Conservation (phyloP, 202 grass and related monocot genomes). For the Elaeis oleifera region DNA sequence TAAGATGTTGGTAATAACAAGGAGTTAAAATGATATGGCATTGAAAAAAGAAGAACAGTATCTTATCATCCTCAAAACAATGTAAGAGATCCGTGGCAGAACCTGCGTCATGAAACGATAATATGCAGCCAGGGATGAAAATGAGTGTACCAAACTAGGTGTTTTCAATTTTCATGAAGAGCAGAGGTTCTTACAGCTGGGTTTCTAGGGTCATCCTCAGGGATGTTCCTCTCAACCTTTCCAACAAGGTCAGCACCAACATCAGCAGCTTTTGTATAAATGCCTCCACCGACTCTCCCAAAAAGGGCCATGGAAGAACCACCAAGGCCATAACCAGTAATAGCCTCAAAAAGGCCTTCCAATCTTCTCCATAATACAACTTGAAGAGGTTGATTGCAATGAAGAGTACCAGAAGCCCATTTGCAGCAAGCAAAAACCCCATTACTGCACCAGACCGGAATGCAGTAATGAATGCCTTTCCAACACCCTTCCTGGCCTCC, state of each 20-base stretch:
- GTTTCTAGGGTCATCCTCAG: conserved; percentile 26
- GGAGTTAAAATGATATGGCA: too few species aligned
- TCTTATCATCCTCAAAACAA: too few species aligned
- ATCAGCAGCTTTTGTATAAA: conserved; percentile 25
- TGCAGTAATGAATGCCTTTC: conserved; percentile 79
- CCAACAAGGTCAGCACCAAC: conserved; percentile 25
- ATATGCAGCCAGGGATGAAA: too few species aligned
- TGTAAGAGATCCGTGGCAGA: too few species aligned
- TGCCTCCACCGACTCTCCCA: conserved; percentile 23
- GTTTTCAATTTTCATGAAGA: not conserved
- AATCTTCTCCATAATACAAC: conserved; percentile 90
- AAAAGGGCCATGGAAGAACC: conserved; percentile 27
- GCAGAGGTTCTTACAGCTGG: conserved; percentile 18
- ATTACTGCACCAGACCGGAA: conserved; percentile 94
- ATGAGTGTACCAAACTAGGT: too few species aligned
- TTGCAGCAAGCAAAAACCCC: conserved; percentile 91
- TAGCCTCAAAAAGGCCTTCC: conserved; percentile 53
- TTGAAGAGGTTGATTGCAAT: conserved; percentile 76
- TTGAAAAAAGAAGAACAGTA: too few species aligned
- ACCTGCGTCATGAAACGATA: too few species aligned
- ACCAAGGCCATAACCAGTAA: conserved; percentile 17
- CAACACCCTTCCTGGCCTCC: conserved; percentile 83
- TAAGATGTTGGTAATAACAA: too few species aligned
- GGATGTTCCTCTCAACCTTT: conserved; percentile 25
- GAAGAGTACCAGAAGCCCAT: conserved; percentile 81